Base-by-base conservation (phyloP, 2,329 filamentous ascomycete species). In the Trichophyton mentagrophytes region DNA sequence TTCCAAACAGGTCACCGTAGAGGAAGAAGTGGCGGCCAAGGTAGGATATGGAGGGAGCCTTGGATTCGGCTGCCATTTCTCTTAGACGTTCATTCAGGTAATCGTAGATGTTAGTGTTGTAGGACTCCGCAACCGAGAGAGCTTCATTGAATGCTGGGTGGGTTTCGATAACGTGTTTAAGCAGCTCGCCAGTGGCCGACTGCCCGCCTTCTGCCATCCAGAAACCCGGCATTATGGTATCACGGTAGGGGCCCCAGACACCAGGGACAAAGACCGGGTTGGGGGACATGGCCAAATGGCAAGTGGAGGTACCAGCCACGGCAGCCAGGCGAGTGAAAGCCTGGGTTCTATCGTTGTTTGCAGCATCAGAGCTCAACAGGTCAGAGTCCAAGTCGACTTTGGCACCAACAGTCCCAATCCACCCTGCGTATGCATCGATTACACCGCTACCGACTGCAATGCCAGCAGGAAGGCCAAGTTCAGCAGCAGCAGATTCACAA, bases 161-260 rank as follows among this genome's bases (percentile, higher is more conserved):
- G 1, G 91, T 96, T 73, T 97, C 92, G 59, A 97, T 84, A 68
- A 97, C 87, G 75, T 97, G 90, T 70, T 93, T 91, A 57, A 99
- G 80, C 61, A 99, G 81, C 74, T 97, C 93, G 59, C 93, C 93
- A 0, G 93, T 99, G 3, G 93, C 93, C 27, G 90, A 96, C 74
- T 99, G 93, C 11, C 93, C 93, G 66, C 93, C 93, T 74, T 99
- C 93, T 15, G 93, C 90, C 82, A 99, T 89, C 93, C 93, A 99
- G 76, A 86, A 95, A 62, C 85, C 86, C 0, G 93, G 91, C 20
- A 97, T 82, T 47, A 99, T 81, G 3, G 96, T 93, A 70, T 99
- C 93, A 62, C 90, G 83, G 77, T 99, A 99, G 0, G 93, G 93
- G 0, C 93, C 93, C 93, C 93, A 99, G 25, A 99, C 91, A 40